Base-by-base conservation (phyloP, 441 rosid genomes). In the Codiaeum variegatum region DNA sequence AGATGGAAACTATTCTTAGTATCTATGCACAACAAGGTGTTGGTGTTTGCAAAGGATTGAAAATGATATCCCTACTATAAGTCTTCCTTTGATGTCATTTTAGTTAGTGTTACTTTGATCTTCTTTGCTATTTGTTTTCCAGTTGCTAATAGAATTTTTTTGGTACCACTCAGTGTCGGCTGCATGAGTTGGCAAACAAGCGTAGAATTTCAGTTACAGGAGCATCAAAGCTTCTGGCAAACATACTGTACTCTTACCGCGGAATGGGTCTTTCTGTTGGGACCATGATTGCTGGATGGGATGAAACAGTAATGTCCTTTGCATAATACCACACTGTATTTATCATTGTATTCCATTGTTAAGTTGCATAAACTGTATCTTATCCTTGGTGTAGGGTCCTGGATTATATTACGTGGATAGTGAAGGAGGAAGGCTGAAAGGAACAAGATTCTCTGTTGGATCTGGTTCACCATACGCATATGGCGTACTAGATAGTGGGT, bases 261-360 rank as follows among this genome's bases (percentile, higher is more conserved):
- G 98, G 99, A 80, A 95, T 95, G 98, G 98, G 97, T 66, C 86
- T 95, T 15, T 96, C 98, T 16, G 96, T 93, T 59, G 99, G 99
- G 59, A 96, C 99, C 40, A 96, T 93, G 99, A 93, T 96, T 75
- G 99, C 99, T 67, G 99, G 99, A 77, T 96, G 97, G 97, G 99
- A 91, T 80, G 99, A 96, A 83, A 93, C 97, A 73, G 98, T 91
- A 82, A 75, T 66, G 10, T 21, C 44, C 51, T 44, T 6, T 70
- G 69, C 72, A 74, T 51, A 40, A 64, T 60, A 21, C 19, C 18
- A n/a, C 62, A 7, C 32, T 23, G 36, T n/a, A 42, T 23, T 32
- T n/a, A 42, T 61, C 13, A 8, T 65, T 64, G 44, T 6, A 34
- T 23, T 6, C 15, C 23, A 44, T 29, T 16, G 23, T 7, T 34